Evolutionary conservation across 2,329 filamentous ascomycete genomes (phyloP).

Genomic region (Alternaria incomplexa): DNA sequence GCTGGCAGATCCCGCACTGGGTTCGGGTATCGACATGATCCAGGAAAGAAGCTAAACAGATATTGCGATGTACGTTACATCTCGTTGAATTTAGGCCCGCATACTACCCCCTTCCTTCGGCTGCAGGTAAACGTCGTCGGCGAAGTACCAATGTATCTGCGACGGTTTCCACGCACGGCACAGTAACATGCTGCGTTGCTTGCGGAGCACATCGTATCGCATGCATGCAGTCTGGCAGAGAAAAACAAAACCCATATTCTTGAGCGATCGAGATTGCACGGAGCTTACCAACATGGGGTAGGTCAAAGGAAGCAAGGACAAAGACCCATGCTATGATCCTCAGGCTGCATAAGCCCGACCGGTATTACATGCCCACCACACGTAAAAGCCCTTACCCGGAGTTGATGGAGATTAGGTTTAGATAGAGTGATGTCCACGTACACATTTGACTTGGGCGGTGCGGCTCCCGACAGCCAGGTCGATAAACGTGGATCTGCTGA

Average conservation of each 20-base stretch:
- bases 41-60: constrained; percentile 1
- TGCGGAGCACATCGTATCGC: constrained; percentile 2
- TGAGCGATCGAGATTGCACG: constrained; percentile 9
- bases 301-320: not conserved
- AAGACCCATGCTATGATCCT: constrained; percentile 15
- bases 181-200: not conserved
- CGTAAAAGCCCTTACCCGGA: not conserved
- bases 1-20: constrained; percentile 6
- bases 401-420: constrained; percentile 11
- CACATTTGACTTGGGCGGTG: constrained; percentile 4
- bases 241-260: constrained; percentile 6
- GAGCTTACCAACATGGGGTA: constrained; percentile 17
- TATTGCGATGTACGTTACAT: constrained; percentile 7
- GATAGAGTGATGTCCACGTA: constrained; percentile 17
- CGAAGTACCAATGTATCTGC: constrained; percentile 5
- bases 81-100: not conserved
- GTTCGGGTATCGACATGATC: constrained; percentile 5
- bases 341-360: constrained; percentile 14
- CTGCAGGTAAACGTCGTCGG: constrained; percentile 2
- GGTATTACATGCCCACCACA: constrained; percentile 3
- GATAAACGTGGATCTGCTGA: constrained; percentile 15
- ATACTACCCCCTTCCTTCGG: not conserved
- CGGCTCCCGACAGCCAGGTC: constrained; percentile 15
- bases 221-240: constrained; percentile 8
- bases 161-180: not conserved